Evolutionary conservation across 225 moss, liverwort and hornwort species (phyloP).

Genomic region (Asterella californica): DNA sequence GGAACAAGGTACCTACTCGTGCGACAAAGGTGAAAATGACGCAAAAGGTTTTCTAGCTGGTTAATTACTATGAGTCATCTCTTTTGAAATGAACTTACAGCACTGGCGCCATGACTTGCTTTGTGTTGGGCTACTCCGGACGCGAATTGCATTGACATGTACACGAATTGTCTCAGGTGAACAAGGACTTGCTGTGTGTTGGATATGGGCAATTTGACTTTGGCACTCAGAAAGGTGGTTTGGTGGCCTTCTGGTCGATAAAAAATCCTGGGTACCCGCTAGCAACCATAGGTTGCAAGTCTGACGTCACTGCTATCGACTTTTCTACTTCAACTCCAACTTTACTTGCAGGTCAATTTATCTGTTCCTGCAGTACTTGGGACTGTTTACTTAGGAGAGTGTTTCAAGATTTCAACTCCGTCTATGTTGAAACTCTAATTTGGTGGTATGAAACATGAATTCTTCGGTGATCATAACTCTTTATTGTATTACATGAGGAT

Average conservation of each 20-base stretch:
- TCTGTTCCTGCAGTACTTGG: neutral
- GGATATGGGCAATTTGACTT: slow-evolving; percentile 95
- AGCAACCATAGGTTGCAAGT: slow-evolving; percentile 57
- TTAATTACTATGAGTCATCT: neutral
- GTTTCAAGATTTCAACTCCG: neutral
- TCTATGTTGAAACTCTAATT: neutral
- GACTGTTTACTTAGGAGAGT: neutral
- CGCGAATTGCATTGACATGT: neutral
- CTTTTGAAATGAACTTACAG: neutral
- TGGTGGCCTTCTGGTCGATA: slow-evolving; percentile 91
- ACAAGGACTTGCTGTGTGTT: slow-evolving; percentile 74
- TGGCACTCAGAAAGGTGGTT: slow-evolving; percentile 66
- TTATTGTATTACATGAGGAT: neutral
- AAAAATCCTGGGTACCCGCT: slow-evolving; percentile 91
- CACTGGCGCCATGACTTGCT: neutral
- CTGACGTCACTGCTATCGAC: slow-evolving; percentile 80
- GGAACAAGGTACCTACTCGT: slow-evolving; percentile 63
- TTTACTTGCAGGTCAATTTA: slow-evolving; percentile 78
- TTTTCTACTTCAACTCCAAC: slow-evolving; percentile 79
- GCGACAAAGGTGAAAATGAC: neutral
- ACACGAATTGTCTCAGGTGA: slow-evolving; percentile 43
- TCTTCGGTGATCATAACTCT: neutral
- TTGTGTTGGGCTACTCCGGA: neutral
- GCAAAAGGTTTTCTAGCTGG: neutral
- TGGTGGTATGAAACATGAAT: neutral